Evolutionary conservation across 2,329 filamentous ascomycete species (phyloP), one percentile per base, ranked within the genome.

Genomic region (Clarireedia sp.): DNA sequence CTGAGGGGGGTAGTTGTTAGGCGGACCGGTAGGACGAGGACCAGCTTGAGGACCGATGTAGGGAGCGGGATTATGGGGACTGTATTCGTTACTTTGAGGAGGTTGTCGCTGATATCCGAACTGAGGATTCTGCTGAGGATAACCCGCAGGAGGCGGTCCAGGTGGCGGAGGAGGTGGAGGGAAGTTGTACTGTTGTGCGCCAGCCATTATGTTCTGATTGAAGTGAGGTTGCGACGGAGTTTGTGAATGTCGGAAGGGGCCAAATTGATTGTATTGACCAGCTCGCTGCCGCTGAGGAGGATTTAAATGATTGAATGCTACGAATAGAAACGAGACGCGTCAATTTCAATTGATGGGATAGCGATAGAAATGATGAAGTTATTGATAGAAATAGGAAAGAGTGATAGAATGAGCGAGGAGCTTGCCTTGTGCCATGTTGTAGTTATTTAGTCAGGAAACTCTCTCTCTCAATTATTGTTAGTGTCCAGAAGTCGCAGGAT

Each of bases 31-130:
- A 49, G 63, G 63, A 10, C 51, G 43, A 41, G 63, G 64, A 47
- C 60, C 61, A 55, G 60, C 60, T 62, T 68, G 68, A 43, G 66
- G 67, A 19, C 68, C 68, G 64, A 67, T 67, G 55, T 69, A 69
- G 43, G 66, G 61, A 36, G 61, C 59, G 48, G 63, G 56, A 48
- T 63, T 63, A n/a, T 64, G 67, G 44, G 62, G 67, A 40, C 61
- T 63, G 52, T 64, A 68, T 26, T 56, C 41, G 24, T 61, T 61
- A 59, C 57, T 56, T 47, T 62, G 64, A 6, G 57, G 62, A 38
- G 61, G 63, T 55, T 64, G 63, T 36, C 57, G 63, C 33, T 59
- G 54, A 46, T 67, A 67, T 48, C 63, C 63, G 47, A 66, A 67
- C 37, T 65, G 62, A 50, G 60, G 59, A 48, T 62, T 63, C 48